Conservation (phyloP, 768 basidiomycete species). For the Russula sp. region DNA sequence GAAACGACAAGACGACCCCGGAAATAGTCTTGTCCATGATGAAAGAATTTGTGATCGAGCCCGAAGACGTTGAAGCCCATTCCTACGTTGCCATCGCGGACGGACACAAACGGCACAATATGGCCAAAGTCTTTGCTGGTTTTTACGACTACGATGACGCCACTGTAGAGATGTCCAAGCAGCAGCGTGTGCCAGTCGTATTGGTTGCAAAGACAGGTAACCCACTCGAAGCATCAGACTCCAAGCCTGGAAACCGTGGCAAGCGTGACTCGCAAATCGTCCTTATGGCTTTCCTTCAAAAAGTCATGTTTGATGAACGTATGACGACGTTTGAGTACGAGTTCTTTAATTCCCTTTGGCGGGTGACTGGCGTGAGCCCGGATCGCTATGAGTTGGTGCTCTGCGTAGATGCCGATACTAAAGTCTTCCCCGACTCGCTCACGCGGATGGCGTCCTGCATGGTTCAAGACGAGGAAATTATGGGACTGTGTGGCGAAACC, state of each 20-base stretch:
- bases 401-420: constrained; percentile 97
- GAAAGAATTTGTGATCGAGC: constrained; percentile 83
- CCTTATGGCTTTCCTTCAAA: constrained; percentile 96
- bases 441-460: constrained; percentile 96
- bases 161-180: constrained; percentile 86
- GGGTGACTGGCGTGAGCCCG: constrained; percentile 90
- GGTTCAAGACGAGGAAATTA: constrained; percentile 96
- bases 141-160: constrained; percentile 94
- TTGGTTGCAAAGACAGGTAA: constrained; percentile 96
- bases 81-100: constrained; percentile 99
- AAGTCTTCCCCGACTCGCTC: constrained; percentile 97
- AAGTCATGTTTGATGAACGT: constrained; percentile 99
- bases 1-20: constrained; percentile 85
- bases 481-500: constrained; percentile 99
- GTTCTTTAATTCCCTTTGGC: constrained; percentile 98
- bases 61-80: constrained; percentile 84
- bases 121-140: constrained; percentile 97
- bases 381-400: constrained; percentile 94
- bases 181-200: constrained; percentile 94
- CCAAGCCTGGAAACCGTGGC: constrained; percentile 97
- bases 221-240: constrained; percentile 78
- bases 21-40: constrained; percentile 96
- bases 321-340: constrained; percentile 99
- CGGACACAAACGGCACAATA: constrained; percentile 99
- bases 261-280: constrained; percentile 99